Conservation (phyloP, 225 moss, liverwort and hornwort species). For the Thuidium tamariscinum region DNA sequence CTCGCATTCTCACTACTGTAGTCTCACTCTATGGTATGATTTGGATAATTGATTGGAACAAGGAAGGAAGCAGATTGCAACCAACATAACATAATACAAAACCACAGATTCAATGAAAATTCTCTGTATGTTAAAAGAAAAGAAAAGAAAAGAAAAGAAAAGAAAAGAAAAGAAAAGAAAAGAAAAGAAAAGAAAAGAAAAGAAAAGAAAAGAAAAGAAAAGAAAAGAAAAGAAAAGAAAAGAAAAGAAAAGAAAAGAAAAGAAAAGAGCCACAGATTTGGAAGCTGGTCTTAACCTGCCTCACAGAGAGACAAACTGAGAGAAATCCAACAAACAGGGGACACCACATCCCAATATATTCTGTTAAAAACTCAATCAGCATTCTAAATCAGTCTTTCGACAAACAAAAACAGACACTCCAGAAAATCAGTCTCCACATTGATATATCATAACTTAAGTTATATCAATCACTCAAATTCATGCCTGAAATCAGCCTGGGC, state of each 20-base stretch:
- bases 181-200: no score
- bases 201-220: no score
- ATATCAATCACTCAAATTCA: background rate
- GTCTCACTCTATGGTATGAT: background rate
- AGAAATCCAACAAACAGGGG: background rate
- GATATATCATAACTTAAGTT: no score
- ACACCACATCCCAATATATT: background rate
- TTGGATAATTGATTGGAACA: background rate
- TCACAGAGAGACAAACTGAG: background rate
- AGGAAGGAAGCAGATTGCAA: background rate
- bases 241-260: no score
- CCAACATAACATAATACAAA: background rate
- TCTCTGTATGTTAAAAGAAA: no score
- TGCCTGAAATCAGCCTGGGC: background rate
- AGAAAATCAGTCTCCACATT: background rate
- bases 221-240: no score
- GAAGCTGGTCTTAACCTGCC: background rate
- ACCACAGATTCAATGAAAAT: background rate
- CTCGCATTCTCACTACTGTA: background rate
- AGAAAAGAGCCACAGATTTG: background rate
- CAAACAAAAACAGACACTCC: background rate
- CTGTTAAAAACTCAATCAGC: background rate
- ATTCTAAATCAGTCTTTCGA: no score
- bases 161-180: no score
- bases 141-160: no score